Percentiles rank a stretch among this genome's conserved stretches.
phyloP scores from a whole-genome alignment of 1,139 yeast genomes.

The Geotrichum aggregatum region DNA sequence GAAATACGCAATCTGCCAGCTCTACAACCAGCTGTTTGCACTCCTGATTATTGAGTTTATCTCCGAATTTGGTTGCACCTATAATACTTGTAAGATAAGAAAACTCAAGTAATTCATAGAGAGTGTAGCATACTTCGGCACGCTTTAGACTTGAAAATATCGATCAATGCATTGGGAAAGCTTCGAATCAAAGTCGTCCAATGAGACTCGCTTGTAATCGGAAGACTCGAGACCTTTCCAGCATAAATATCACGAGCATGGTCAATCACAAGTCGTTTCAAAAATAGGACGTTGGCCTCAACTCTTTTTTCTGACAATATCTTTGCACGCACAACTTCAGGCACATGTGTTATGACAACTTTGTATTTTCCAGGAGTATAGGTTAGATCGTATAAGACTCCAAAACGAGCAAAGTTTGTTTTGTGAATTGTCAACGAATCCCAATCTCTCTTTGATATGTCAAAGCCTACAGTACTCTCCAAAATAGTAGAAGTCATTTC shows the following conservation, averaged over 20 bases:
- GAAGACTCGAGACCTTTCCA: slow-evolving; percentile 19
- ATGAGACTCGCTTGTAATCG: slow-evolving; percentile 10
- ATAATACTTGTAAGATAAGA: background rate
- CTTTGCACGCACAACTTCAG: slow-evolving; percentile 20
- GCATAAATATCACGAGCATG: slow-evolving; percentile 22
- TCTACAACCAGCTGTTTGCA: slow-evolving; percentile 46
- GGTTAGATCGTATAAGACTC: slow-evolving; percentile 22
- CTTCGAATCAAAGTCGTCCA: slow-evolving; percentile 21
- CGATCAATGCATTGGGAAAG: slow-evolving; percentile 41
- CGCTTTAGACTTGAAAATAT: slow-evolving; percentile 57
- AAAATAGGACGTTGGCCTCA: slow-evolving; percentile 15
- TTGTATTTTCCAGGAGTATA: background rate
- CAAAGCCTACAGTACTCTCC: slow-evolving; percentile 28
- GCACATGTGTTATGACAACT: slow-evolving; percentile 26
- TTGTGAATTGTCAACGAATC: slow-evolving; percentile 20
- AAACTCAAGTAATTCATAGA: background rate
- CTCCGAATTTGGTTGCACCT: slow-evolving; percentile 69
- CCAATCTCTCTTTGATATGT: slow-evolving; percentile 36
- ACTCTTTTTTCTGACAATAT: slow-evolving; percentile 2
- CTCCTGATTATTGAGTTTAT: slow-evolving; percentile 42
- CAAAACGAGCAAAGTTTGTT: slow-evolving; percentile 26
- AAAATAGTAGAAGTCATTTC: slow-evolving; percentile 11
- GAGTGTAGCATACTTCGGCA: slow-evolving; percentile 47
- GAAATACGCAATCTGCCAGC: slow-evolving; percentile 51
- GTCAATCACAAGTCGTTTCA: slow-evolving; percentile 21